Percentiles rank a stretch among this genome's conserved stretches.
Conservation (phyloP, 305 asterid species). For the Fraxinus floribunda region DNA sequence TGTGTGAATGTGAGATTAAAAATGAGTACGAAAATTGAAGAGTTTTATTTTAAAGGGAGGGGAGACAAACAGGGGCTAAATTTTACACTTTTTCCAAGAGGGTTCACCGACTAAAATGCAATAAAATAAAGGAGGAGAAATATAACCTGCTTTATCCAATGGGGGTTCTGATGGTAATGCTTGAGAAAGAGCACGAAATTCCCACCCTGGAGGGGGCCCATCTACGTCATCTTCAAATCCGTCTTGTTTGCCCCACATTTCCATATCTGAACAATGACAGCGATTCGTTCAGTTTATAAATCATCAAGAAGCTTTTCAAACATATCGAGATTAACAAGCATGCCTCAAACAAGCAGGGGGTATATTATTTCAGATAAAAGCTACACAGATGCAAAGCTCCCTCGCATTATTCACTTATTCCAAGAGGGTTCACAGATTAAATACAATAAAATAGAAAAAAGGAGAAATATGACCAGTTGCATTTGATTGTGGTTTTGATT, state of each 20-base stretch:
- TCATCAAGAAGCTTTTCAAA: not conserved
- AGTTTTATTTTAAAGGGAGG: not conserved
- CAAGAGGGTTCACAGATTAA: not conserved
- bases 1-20: too few species aligned
- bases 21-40: not conserved
- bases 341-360: not conserved
- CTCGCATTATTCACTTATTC: not conserved
- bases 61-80: not conserved
- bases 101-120: conserved; percentile 20
- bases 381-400: not conserved
- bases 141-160: conserved; percentile 32
- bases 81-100: not conserved
- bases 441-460: conserved; percentile 9
- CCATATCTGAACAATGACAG: conserved; percentile 31
- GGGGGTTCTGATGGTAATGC: conserved; percentile 28
- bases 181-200: conserved; percentile 28
- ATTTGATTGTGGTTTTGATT: conserved; percentile 19
- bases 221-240: not conserved
- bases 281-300: not conserved
- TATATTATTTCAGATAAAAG: not conserved
- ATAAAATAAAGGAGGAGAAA: not conserved
- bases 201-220: not conserved
- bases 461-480: conserved; percentile 3
- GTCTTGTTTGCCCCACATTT: conserved; percentile 6
- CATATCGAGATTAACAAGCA: not conserved